These are phyloP conservation scores for Jacaranda mimosifolia DNA, from an alignment of 257 asterid genomes.

Conservation along the genomic window DNA sequence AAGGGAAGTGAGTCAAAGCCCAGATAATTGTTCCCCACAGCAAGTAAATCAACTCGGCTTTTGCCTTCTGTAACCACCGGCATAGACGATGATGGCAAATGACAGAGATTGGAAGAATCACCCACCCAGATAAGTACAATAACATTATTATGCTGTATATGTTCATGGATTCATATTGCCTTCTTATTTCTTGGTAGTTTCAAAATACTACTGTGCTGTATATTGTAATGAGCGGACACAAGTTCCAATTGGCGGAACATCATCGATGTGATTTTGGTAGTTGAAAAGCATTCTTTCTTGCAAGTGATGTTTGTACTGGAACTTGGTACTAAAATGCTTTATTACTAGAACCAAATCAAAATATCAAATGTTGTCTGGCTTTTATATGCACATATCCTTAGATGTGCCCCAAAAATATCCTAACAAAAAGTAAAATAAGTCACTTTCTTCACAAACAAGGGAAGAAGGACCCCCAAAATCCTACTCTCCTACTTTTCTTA, in stretches of 20 bases:
- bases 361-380: background rate
- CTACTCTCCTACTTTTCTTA: slow-evolving; percentile 24
- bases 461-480: slow-evolving; percentile 29
- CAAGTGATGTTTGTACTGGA: slow-evolving; percentile 30
- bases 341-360: too few relatives aligned
- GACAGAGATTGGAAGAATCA: slow-evolving; percentile 39
- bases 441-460: slow-evolving; percentile 29
- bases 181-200: slow-evolving; percentile 40
- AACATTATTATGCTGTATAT: slow-evolving; percentile 33
- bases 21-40: slow-evolving; percentile 44
- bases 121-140: slow-evolving; percentile 24
- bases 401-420: slow-evolving; percentile 10
- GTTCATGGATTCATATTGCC: slow-evolving; percentile 40
- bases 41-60: slow-evolving; percentile 32
- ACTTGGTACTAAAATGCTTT: slow-evolving; percentile 9
- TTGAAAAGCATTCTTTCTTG: slow-evolving; percentile 48
- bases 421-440: background rate
- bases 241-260: slow-evolving; percentile 59
- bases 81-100: slow-evolving; percentile 28
- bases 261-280: slow-evolving; percentile 70
- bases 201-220: slow-evolving; percentile 50
- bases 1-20: slow-evolving; percentile 75
- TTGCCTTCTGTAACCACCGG: slow-evolving; percentile 14
- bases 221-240: slow-evolving; percentile 53
- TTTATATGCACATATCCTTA: too few relatives aligned